Evolutionary conservation across 2,329 filamentous ascomycete species (phyloP).

Genomic region (Aspergillus floridensis): DNA sequence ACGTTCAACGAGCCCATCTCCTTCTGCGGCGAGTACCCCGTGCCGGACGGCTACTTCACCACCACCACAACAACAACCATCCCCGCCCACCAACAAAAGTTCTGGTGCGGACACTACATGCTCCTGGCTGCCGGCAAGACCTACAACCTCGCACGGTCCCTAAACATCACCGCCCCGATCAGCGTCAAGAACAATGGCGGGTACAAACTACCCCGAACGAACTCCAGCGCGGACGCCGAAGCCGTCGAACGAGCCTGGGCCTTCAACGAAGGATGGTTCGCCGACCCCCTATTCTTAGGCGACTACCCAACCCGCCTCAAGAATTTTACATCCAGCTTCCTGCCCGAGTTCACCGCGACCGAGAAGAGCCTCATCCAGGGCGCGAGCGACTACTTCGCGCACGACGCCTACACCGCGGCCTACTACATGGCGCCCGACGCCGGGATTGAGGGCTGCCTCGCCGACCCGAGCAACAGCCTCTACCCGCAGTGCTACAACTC

Average conservation of each 20-base stretch:
- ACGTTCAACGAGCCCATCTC: conserved; percentile 33
- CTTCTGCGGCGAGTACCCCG: neutral
- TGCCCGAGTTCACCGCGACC: neutral
- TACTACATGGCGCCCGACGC: conserved; percentile 1
- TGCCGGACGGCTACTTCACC: neutral
- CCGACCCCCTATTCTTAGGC: neutral
- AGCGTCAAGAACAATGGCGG: conserved; percentile 2
- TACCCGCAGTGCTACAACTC: neutral
- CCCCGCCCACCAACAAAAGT: neutral
- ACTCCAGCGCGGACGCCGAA: neutral
- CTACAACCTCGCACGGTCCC: neutral
- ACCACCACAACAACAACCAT: neutral
- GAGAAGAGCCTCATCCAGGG: neutral
- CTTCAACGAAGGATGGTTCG: conserved; percentile 4
- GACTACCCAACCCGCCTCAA: neutral
- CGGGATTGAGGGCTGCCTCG: neutral
- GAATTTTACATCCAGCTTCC: neutral
- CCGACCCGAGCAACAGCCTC: neutral
- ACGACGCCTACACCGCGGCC: neutral
- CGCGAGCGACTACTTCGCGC: neutral
- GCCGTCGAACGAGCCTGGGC: conserved; percentile 2
- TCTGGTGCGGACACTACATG: conserved; percentile 4
- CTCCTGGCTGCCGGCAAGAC: neutral
- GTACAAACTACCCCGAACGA: neutral
- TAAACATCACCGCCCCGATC: neutral